Evolutionary conservation across 805 yeast species (phyloP).

Genomic region (Cyberlindnera xishuangbannaensis): DNA sequence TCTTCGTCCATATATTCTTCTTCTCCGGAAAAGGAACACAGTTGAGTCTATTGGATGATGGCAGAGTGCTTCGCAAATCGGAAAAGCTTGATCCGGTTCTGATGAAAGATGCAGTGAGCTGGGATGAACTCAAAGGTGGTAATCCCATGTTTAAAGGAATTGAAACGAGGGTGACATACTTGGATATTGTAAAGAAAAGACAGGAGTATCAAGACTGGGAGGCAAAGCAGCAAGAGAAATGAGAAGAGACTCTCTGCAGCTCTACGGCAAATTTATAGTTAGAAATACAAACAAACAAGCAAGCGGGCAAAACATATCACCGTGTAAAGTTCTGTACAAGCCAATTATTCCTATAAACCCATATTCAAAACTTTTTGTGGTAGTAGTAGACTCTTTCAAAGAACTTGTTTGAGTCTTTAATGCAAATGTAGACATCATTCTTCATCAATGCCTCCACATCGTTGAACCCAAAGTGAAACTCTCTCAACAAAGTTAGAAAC

Average conservation of each 20-base stretch:
- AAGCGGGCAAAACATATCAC: no score
- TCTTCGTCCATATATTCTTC: slow-evolving; percentile 26
- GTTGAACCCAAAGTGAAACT: slow-evolving; percentile 47
- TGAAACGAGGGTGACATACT: slow-evolving; percentile 46
- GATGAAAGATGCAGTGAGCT: slow-evolving; percentile 42
- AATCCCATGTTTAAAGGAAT: slow-evolving; percentile 38
- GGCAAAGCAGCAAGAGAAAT: slow-evolving; percentile 1
- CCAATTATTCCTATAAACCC: background rate
- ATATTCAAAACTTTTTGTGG: slow-evolving; percentile 19
- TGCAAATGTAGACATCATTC: slow-evolving; percentile 3
- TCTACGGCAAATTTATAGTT: no score
- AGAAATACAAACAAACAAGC: no score
- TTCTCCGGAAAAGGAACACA: slow-evolving; percentile 16
- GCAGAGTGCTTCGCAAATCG: slow-evolving; percentile 25
- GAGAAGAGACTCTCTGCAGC: no score
- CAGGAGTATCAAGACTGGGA: slow-evolving; percentile 31
- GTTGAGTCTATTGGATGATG: slow-evolving; percentile 25
- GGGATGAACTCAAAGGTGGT: slow-evolving; percentile 42
- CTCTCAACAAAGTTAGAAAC: slow-evolving; percentile 35
- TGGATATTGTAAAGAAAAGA: slow-evolving; percentile 43
- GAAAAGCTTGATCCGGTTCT: slow-evolving; percentile 40
- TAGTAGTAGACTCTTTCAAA: slow-evolving; percentile 16
- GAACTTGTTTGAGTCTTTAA: slow-evolving; percentile 18
- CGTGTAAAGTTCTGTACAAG: no score
- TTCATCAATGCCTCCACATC: slow-evolving; percentile 26